Evolutionary conservation across 768 basidiomycete species (phyloP).

Genomic region (Fibroporia radiculosa): DNA sequence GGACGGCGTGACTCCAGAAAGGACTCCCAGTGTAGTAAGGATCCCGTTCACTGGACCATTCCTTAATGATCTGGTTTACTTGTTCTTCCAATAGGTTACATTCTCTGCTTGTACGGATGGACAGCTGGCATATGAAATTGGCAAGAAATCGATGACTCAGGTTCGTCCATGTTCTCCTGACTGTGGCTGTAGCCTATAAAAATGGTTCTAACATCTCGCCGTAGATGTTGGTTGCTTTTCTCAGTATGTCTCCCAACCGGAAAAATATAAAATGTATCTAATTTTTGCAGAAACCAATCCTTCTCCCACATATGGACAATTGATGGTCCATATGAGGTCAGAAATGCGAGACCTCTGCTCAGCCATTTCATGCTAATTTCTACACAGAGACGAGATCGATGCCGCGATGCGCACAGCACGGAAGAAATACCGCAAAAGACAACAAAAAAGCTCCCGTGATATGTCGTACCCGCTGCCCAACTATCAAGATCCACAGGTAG

Average conservation of each 20-base stretch:
- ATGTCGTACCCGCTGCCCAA: too few species aligned
- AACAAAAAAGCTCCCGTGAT: too few species aligned
- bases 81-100: too few species aligned
- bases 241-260: background rate
- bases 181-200: background rate
- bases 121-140: slow-evolving; percentile 16
- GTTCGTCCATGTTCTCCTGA: background rate
- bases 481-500: too few species aligned
- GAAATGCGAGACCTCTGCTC: too few species aligned
- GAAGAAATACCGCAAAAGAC: too few species aligned
- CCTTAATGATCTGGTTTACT: too few species aligned
- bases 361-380: too few species aligned
- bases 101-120: slow-evolving; percentile 17
- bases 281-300: slow-evolving; percentile 4
- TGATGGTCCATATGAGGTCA: slow-evolving; percentile 4
- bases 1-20: background rate
- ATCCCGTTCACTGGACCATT: too few species aligned
- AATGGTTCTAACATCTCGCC: slow-evolving; percentile 1
- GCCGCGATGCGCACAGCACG: too few species aligned
- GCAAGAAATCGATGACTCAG: slow-evolving; percentile 14
- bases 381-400: too few species aligned
- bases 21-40: background rate
- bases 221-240: slow-evolving; percentile 3
- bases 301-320: slow-evolving; percentile 2
- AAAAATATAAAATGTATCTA: too few species aligned